Evolutionary conservation across 1,139 yeast species (phyloP).

Genomic region (Lipomyces yarrowii): DNA sequence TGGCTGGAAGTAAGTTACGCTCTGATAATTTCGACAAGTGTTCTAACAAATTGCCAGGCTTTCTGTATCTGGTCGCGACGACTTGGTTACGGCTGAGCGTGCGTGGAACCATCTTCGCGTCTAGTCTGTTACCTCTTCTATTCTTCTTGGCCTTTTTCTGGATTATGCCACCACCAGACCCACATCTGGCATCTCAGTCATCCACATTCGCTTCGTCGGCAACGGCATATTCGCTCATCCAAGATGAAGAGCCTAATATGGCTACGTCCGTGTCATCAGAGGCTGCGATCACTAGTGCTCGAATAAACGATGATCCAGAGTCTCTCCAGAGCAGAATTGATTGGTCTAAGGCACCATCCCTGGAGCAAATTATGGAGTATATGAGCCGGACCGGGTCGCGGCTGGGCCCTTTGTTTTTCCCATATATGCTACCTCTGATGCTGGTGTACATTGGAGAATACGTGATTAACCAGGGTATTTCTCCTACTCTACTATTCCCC

Average conservation of each 20-base stretch:
- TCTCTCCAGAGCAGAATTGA: slow-evolving; percentile 15
- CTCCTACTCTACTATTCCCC: slow-evolving; percentile 84
- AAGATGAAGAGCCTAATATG: slow-evolving; percentile 14
- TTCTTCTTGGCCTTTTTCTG: slow-evolving; percentile 45
- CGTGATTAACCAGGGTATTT: slow-evolving; percentile 84
- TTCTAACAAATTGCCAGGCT: slow-evolving; percentile 33
- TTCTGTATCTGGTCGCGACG: slow-evolving; percentile 56
- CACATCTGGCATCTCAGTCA: slow-evolving; percentile 25
- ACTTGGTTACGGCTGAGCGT: slow-evolving; percentile 56
- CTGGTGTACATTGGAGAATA: slow-evolving; percentile 87
- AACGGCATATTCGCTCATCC: slow-evolving; percentile 2
- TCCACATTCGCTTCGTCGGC: slow-evolving; percentile 12
- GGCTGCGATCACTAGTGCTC: neutral
- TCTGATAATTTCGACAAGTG: neutral
- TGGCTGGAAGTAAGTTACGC: slow-evolving; percentile 60
- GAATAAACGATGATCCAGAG: slow-evolving; percentile 7
- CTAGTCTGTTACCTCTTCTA: slow-evolving; percentile 51
- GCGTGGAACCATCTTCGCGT: slow-evolving; percentile 50
- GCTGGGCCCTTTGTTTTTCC: slow-evolving; percentile 53
- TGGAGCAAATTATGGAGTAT: slow-evolving; percentile 8
- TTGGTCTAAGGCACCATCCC: slow-evolving; percentile 5
- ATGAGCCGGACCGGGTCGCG: slow-evolving; percentile 18
- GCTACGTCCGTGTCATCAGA: neutral
- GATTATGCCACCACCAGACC: slow-evolving; percentile 42
- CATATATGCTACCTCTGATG: slow-evolving; percentile 81